phyloP scores from a whole-genome alignment of 768 basidiomycete genomes.

The Basidioascus undulatus region DNA sequence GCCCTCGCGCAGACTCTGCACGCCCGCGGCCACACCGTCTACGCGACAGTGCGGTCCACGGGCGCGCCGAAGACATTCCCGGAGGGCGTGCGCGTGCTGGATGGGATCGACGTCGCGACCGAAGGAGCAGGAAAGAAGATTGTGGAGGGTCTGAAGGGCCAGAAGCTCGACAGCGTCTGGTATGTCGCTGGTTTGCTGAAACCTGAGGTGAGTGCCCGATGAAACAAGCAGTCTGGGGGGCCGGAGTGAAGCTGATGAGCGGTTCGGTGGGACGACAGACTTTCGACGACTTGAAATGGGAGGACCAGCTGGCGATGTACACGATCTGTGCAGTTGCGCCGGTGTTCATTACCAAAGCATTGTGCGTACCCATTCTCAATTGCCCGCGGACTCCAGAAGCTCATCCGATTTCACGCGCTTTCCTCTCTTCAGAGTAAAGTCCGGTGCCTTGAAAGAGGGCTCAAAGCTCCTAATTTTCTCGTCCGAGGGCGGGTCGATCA shows the following conservation, averaged over 20 bases:
- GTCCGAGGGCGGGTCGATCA: constrained; percentile 26
- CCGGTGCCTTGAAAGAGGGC: constrained; percentile 13
- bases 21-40: constrained; percentile 16
- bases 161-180: constrained; percentile 19
- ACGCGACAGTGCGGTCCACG: constrained; percentile 21
- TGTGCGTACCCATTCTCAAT: constrained; percentile 10
- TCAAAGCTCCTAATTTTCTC: constrained; percentile 25
- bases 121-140: constrained; percentile 20
- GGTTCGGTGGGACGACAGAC: constrained; percentile 16
- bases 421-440: constrained; percentile 8
- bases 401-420: no score
- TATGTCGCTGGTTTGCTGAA: constrained; percentile 23
- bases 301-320: constrained; percentile 26
- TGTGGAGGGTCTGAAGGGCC: constrained; percentile 18
- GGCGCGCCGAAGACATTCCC: constrained; percentile 14
- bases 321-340: constrained; percentile 25
- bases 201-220: constrained; percentile 18
- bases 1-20: constrained; percentile 19
- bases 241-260: no score
- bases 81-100: constrained; percentile 19
- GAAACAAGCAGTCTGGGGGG: no score
- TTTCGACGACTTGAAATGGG: constrained; percentile 20
- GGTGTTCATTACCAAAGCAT: constrained; percentile 18
- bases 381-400: no score
- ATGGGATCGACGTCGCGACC: constrained; percentile 19